A percentile compares a stretch with the other conserved stretches of the same genome.
These are phyloP conservation scores for Vigna radiata DNA, from an alignment of 306 rosid genomes.

Conservation along the genomic window DNA sequence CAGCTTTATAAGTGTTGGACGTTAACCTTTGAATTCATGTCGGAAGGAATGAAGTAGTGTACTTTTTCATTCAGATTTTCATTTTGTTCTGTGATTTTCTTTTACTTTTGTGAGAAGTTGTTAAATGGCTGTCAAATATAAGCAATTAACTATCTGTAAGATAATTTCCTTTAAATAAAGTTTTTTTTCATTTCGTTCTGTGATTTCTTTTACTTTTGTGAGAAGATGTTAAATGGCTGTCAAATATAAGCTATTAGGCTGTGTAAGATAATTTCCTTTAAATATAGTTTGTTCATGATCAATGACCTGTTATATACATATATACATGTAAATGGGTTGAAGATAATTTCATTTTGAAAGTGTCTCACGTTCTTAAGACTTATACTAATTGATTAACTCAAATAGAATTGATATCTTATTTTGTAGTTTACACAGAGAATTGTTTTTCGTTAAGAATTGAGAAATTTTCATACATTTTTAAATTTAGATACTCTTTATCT, in stretches of 20 bases:
- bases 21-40: background rate
- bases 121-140: background rate
- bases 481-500: too few species aligned
- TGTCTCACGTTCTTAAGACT: background rate
- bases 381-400: background rate
- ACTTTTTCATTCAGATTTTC: background rate
- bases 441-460: too few species aligned
- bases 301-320: too few species aligned
- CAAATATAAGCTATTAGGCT: background rate
- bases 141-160: background rate
- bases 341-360: background rate
- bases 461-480: too few species aligned
- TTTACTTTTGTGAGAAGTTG: too few species aligned
- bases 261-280: background rate
- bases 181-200: background rate
- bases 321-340: background rate
- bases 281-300: background rate
- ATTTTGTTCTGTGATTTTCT: too few species aligned
- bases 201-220: too few species aligned
- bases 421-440: too few species aligned
- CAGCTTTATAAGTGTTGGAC: background rate
- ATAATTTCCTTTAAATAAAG: background rate
- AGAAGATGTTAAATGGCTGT: too few species aligned
- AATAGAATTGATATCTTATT: too few species aligned
- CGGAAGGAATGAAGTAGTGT: background rate